phyloP scores from a whole-genome alignment of 257 asterid genomes.

The Solanum tacnaense region DNA sequence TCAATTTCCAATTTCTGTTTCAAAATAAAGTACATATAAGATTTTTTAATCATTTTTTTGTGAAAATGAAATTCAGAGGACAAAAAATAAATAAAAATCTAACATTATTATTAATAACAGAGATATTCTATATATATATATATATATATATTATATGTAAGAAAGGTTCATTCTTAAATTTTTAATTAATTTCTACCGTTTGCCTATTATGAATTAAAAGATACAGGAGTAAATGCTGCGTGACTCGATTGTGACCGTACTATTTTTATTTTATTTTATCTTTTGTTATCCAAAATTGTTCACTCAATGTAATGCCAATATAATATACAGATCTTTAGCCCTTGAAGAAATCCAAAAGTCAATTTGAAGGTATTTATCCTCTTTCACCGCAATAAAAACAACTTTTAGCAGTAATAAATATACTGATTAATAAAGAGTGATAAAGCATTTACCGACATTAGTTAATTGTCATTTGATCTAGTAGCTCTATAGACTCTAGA shows the following conservation, averaged over 20 bases:
- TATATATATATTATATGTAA: too few relatives aligned
- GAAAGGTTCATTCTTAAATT: background rate
- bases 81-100: background rate
- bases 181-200: background rate
- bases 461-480: too few relatives aligned
- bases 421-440: too few relatives aligned
- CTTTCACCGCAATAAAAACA: too few relatives aligned
- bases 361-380: background rate
- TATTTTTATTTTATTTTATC: background rate
- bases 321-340: background rate
- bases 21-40: background rate
- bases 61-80: background rate
- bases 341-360: background rate
- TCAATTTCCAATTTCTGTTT: background rate
- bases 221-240: background rate
- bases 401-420: too few relatives aligned
- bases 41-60: background rate
- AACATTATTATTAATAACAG: background rate
- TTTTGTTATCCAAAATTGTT: background rate
- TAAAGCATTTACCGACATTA: fast-evolving
- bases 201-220: background rate
- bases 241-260: background rate
- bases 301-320: background rate
- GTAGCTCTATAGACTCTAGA: too few relatives aligned
- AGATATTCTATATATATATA: background rate